Evolutionary conservation across 371 early-diverging fungal species (phyloP).

Genomic region (Syncephalastrum sp.): DNA sequence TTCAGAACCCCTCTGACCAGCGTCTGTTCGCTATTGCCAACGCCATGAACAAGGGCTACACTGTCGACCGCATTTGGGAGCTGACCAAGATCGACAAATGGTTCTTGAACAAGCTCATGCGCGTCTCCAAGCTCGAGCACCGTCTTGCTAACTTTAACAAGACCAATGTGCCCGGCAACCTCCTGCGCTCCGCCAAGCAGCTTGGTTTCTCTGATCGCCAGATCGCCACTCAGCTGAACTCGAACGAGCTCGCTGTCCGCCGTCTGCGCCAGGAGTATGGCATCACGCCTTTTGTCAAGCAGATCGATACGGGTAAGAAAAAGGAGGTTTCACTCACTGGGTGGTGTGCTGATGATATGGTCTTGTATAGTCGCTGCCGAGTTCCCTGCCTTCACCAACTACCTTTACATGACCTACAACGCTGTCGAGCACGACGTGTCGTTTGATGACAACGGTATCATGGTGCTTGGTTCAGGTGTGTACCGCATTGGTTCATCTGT

Average conservation of each 20-base stretch:
- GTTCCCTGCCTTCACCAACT: constrained; percentile 95
- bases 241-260: constrained; percentile 88
- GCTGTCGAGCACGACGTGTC: constrained; percentile 85
- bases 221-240: constrained; percentile 70
- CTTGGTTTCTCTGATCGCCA: constrained; percentile 93
- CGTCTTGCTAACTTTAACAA: constrained; percentile 49
- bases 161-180: constrained; percentile 51
- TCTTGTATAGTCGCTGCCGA: constrained; percentile 80
- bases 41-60: constrained; percentile 80
- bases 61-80: constrained; percentile 83
- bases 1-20: constrained; percentile 83
- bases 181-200: constrained; percentile 80
- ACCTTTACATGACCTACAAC: constrained; percentile 95
- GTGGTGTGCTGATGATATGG: neutral
- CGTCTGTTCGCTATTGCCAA: constrained; percentile 93
- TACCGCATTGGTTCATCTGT: constrained; percentile 96
- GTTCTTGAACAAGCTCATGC: constrained; percentile 91
- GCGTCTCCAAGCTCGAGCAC: constrained; percentile 55
- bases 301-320: constrained; percentile 90
- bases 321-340: neutral
- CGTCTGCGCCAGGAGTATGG: constrained; percentile 74
- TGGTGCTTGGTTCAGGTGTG: constrained; percentile 95
- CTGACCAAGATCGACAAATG: constrained; percentile 92
- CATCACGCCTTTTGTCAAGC: constrained; percentile 91
- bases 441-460: constrained; percentile 86